Base-by-base conservation (phyloP, 805 yeast genomes). In the Pichia phayaonensis region DNA sequence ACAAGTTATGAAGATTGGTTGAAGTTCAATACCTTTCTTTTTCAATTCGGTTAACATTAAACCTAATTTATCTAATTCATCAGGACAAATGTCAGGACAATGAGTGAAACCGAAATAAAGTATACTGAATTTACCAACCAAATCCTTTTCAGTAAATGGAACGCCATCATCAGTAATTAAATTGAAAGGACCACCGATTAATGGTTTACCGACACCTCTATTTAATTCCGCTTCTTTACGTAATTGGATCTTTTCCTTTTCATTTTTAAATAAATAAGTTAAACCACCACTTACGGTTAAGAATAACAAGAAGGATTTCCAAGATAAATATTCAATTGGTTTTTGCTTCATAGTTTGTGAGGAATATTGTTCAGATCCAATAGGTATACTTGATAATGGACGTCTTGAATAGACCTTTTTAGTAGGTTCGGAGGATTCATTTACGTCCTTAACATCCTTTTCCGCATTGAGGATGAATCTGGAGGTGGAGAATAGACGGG, bases 31-130 rank as follows among this genome's bases (percentile, higher is more conserved):
- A 11, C 76, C 74, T 48, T 80, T 74, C 22, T 68, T 61, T 62
- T 84, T 81, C 62, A 92, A 73, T 38, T 73, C 76, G 56, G 77
- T 79, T 61, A 79, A 72, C 71, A 85, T 82, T 29, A 81, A 75
- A 5, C 96, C 92, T 63, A 94, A 75, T 63, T 92, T 88, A 66
- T 94, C 99, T 53, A 94, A 77, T 66, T 94, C 99, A 67, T 94
- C 99, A 12, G 99, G 99, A 68, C 99, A 94, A 48, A 94, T 90
- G 69, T 94, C 99, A 8, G 99, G 99, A 70, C 99, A 94, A 69
- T 90, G 90, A 4, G 97, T 86, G 72, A 94, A 94, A 0, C 99
- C 99, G 69, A 94, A 94, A 66, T 94, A 94, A n/a, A 92, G 67
- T 44, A 94, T 72, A 12, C 92, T 80, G 68, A 90, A 94, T 64